Base-by-base conservation (phyloP, 768 basidiomycete genomes). In the Tulasnella sp. region DNA sequence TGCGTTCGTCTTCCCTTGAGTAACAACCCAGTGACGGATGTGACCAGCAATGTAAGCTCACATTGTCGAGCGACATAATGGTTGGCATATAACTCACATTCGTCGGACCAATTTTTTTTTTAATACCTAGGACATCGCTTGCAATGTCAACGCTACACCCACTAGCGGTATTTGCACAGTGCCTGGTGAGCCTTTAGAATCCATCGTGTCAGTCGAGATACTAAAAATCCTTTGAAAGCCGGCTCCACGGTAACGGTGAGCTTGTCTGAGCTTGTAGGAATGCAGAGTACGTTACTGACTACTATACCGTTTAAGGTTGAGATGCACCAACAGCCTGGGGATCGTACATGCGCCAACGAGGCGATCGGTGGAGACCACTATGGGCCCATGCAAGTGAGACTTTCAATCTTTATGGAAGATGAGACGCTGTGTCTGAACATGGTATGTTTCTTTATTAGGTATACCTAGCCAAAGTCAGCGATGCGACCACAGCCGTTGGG, bases 301-400 rank as follows among this genome's bases (percentile, higher is more conserved):
- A n/a, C n/a, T n/a, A n/a, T n/a, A n/a, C n/a, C n/a, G n/a, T n/a
- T n/a, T n/a, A n/a, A n/a, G n/a, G n/a, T n/a, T n/a, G 78, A 80
- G 67, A 79, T 79, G 78, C 77, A 80, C 64, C 76, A 77, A 66
- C 77, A 79, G 66, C 75, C 76, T 3, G 71, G 69, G 32, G 72
- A 77, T 50, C 74, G 78, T 38, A 70, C 71, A 2, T 80, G 78
- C 63, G 65, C 70, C 7, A 74, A 70, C 58, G 72, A 79, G 62
- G 78, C 77, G 9, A 79, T 80, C 61, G 78, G 78, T 21, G 78
- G 78, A 17, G 71, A 74, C 53, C 78, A 80, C 65, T 77, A 73
- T 62, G 79, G 79, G 2, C 78, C 78, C 44, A 72, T 79, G 73
- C 64, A 54, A 1, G 52, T 49, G 47, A 38, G 5, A 5, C 34